Evolutionary conservation across 2,329 filamentous ascomycete genomes (phyloP), one percentile per base, ranked within the genome.

Genomic region (Fusarium pseudograminearum): DNA sequence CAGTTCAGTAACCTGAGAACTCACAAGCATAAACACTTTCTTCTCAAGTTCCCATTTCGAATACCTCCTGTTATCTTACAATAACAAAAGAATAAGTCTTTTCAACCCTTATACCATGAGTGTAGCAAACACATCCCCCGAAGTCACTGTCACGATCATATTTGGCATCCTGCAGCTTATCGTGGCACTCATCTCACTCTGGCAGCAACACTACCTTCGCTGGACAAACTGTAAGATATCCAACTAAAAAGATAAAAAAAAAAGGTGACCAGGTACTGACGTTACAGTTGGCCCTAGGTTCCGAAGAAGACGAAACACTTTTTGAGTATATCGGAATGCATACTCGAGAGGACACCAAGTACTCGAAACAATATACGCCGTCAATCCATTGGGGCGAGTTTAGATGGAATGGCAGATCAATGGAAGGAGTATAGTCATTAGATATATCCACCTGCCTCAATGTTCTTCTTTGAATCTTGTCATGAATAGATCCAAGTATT

Each of bases 201-300:
- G 58, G 60, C 60, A 63, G 1, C 60, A 63, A 10, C 42, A 57
- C 0, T n/a, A 57, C 7, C 20, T 63, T 63, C 50, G 31, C 0
- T 20, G 18, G 48, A 0, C 10, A 7, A 31, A 26, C 4, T 38
- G 60, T 63, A 14, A 9, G 60, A 16, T 9, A 5, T 26, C 7
- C 24, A 26, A 26, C 24, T 26, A 7, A 26, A 2, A 26, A 26
- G 8, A 26, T 26, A 7, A 26, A 2, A 26, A 26, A 26, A 26
- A 26, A 26, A 26, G 24, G 26, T 26, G 26, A 26, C 26, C 2
- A 26, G 26, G 0, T 9, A 16, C 24, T 63, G 6, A 63, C 8
- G 1, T 14, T 2, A 2, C 2, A 48, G 48, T n/a, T 15, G n/a
- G 15, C 3, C 42, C 42, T 0, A 48, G 30, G 12, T 7, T 20